Conservation (phyloP, 2,329 filamentous ascomycete genomes). For the Pseudohalonectria lignicola region DNA sequence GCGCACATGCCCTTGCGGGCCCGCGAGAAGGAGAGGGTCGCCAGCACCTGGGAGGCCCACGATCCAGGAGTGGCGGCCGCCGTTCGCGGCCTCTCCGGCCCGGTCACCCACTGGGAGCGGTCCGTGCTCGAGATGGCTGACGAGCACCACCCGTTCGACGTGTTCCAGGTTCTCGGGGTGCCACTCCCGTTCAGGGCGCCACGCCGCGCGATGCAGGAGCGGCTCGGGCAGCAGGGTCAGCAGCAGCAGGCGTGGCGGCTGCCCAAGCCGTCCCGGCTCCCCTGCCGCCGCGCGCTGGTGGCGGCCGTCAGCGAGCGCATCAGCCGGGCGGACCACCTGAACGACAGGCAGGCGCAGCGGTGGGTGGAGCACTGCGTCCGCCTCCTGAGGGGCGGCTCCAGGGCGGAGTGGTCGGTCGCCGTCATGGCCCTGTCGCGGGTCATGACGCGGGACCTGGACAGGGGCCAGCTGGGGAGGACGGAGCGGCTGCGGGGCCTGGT, state of each 20-base stretch:
- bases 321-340: slow-evolving; percentile 9
- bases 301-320: slow-evolving; percentile 10
- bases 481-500: slow-evolving; percentile 24
- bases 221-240: background rate
- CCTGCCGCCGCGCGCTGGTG: too few relatives aligned
- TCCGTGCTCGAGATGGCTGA: background rate
- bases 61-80: too few relatives aligned
- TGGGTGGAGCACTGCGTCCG: slow-evolving; percentile 18
- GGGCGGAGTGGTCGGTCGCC: background rate
- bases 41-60: too few relatives aligned
- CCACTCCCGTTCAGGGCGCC: background rate
- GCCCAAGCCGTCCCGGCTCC: too few relatives aligned
- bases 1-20: too few relatives aligned
- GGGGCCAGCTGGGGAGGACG: slow-evolving; percentile 20
- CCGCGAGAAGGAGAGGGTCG: too few relatives aligned
- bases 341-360: slow-evolving; percentile 14
- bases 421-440: slow-evolving; percentile 19
- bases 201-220: background rate
- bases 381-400: background rate
- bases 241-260: too few relatives aligned
- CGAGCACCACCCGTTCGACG: background rate
- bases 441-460: slow-evolving; percentile 22
- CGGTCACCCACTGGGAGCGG: too few relatives aligned
- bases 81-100: too few relatives aligned
- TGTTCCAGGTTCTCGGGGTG: background rate